phyloP scores from a whole-genome alignment of 768 basidiomycete genomes.

The Rossbeevera mucosa region DNA sequence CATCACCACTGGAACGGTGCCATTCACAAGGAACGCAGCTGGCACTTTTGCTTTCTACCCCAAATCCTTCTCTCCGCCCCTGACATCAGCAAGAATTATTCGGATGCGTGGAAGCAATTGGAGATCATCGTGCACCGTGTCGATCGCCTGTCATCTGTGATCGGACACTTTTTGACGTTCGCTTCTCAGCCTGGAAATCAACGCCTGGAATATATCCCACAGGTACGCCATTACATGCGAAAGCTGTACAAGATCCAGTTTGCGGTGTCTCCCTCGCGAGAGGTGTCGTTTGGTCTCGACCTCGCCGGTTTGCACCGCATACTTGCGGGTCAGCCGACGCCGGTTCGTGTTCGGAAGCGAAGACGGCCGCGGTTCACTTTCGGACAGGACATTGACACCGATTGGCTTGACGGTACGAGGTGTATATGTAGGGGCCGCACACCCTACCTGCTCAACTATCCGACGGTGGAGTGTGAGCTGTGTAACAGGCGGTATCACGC shows the following conservation, averaged over 20 bases:
- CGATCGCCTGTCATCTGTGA: conserved; percentile 67
- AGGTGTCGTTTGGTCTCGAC: conserved; percentile 78
- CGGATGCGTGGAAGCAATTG: conserved; percentile 73
- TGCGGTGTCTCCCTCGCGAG: conserved; percentile 76
- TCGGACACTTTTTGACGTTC: conserved; percentile 76
- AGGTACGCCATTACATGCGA: conserved; percentile 87
- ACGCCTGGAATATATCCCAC: conserved; percentile 70
- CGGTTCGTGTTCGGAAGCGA: conserved; percentile 52
- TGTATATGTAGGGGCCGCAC: conserved; percentile 78
- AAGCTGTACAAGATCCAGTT: conserved; percentile 88
- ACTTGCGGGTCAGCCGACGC: conserved; percentile 60
- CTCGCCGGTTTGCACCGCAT: conserved; percentile 79
- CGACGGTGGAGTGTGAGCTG: conserved; percentile 59
- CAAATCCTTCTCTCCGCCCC: conserved; percentile 68
- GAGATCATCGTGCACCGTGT: conserved; percentile 77
- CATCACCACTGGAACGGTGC: conserved; percentile 90
- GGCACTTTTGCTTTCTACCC: conserved; percentile 79
- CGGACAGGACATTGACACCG: conserved; percentile 69
- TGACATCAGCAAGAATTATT: conserved; percentile 73
- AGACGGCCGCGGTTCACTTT: conserved; percentile 60
- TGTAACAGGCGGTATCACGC: conserved; percentile 69
- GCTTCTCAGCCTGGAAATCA: conserved; percentile 68
- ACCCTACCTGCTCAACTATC: conserved; percentile 53
- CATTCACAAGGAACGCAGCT: conserved; percentile 75
- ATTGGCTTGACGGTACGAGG: conserved; percentile 71